A percentile compares a stretch with the other conserved stretches of the same genome.
Evolutionary conservation across 2,329 filamentous ascomycete species (phyloP).

Genomic region (Colletotrichum horii): DNA sequence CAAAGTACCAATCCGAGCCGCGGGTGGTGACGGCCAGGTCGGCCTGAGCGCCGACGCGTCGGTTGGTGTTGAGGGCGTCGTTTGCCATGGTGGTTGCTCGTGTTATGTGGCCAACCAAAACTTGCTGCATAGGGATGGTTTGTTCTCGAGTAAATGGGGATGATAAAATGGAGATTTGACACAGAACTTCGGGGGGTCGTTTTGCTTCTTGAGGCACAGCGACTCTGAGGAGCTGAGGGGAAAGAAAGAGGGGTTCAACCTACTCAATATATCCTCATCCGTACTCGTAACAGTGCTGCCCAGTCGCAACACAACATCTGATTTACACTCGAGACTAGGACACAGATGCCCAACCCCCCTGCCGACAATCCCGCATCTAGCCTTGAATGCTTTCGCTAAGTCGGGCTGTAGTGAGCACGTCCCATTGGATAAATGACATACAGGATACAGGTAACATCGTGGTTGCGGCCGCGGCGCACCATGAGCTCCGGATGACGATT

Average conservation of each 20-base stretch:
- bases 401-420: background rate
- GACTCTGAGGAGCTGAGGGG: background rate
- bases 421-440: background rate
- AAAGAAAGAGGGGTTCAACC: background rate
- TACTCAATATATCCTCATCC: slow-evolving; percentile 9
- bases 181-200: background rate
- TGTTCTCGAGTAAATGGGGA: background rate
- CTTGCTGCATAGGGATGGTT: background rate
- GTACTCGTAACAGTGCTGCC: background rate
- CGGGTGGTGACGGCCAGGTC: slow-evolving; percentile 63
- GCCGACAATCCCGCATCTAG: slow-evolving; percentile 6
- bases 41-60: slow-evolving; percentile 51
- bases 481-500: slow-evolving; percentile 15
- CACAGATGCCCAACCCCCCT: background rate
- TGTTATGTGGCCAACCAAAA: background rate
- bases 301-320: background rate
- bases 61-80: slow-evolving; percentile 50
- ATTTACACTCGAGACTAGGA: background rate
- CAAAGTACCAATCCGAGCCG: slow-evolving; percentile 69
- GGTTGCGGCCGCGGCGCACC: background rate
- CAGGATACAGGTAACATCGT: background rate
- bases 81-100: slow-evolving; percentile 38
- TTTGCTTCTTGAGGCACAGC: background rate
- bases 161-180: background rate
- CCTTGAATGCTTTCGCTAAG: background rate